Evolutionary conservation across 148 eudicot genomes (phyloP).

Genomic region (Silene conica): DNA sequence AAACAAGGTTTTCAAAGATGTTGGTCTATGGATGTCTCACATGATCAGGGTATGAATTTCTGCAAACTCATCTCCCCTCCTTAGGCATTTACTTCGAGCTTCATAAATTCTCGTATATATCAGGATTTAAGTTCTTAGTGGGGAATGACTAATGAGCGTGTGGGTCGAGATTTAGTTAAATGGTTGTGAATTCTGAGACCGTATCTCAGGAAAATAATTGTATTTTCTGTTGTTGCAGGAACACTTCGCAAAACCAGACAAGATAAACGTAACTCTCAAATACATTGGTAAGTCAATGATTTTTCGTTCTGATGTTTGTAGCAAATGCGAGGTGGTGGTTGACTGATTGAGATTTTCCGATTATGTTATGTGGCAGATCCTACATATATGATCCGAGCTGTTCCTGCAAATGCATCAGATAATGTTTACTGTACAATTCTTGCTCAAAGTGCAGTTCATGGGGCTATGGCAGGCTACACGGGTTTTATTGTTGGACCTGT

Average conservation of each 20-base stretch:
- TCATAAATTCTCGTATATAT: not conserved
- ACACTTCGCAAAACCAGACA: constrained; percentile 48
- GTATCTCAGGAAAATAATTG: not conserved
- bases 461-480: constrained; percentile 93
- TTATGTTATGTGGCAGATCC: constrained; percentile 51
- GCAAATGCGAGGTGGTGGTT: not conserved
- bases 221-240: constrained; percentile 41
- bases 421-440: constrained; percentile 85
- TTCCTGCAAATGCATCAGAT: constrained; percentile 84
- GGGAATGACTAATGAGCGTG: no score
- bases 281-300: constrained; percentile 58
- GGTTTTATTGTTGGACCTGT: constrained; percentile 82
- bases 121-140: no score
- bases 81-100: not conserved
- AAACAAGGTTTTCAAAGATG: constrained; percentile 67
- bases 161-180: no score
- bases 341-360: constrained; percentile 4
- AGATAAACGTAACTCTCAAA: constrained; percentile 70
- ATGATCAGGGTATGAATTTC: constrained; percentile 54
- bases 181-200: no score
- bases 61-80: not conserved
- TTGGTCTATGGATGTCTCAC: constrained; percentile 84
- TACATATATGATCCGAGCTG: constrained; percentile 89
- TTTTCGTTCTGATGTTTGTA: not conserved
- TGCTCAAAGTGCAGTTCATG: constrained; percentile 91